A percentile compares a stretch with the other conserved stretches of the same genome.
phyloP scores from a whole-genome alignment of 2,329 filamentous ascomycete species.

The Trichophyton mentagrophytes region DNA sequence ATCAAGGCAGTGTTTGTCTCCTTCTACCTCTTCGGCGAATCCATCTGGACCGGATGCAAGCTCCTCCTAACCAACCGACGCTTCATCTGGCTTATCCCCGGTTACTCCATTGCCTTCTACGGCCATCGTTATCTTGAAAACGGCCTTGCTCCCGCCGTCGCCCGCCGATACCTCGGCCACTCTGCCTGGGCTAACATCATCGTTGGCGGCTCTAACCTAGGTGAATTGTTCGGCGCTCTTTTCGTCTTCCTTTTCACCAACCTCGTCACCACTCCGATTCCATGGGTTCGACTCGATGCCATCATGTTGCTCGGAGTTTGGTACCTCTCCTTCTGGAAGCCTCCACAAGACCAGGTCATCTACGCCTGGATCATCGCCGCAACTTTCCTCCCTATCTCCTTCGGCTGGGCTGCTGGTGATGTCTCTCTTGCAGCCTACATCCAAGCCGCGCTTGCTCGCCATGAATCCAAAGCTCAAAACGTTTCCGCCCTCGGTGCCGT shows the following conservation, averaged over 20 bases:
- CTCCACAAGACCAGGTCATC: conserved; percentile 27
- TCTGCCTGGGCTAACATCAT: conserved; percentile 41
- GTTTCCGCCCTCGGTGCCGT: conserved; percentile 40
- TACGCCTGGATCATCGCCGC: conserved; percentile 38
- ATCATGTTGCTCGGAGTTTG: conserved; percentile 37
- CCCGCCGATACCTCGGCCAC: conserved; percentile 36
- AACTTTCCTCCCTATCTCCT: conserved; percentile 36
- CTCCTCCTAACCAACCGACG: conserved; percentile 38
- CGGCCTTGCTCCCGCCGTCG: conserved; percentile 35
- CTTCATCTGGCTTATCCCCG: conserved; percentile 40
- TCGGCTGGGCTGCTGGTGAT: conserved; percentile 42
- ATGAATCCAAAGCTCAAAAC: conserved; percentile 33
- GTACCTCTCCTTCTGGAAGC: conserved; percentile 38
- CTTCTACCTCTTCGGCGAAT: conserved; percentile 36
- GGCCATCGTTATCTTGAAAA: conserved; percentile 41
- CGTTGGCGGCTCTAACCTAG: conserved; percentile 40
- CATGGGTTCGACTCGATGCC: conserved; percentile 39
- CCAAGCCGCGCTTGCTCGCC: conserved; percentile 37
- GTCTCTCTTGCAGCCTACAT: conserved; percentile 41
- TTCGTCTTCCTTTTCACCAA: conserved; percentile 40
- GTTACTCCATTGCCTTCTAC: conserved; percentile 39
- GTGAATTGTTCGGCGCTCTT: conserved; percentile 38
- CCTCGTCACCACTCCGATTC: conserved; percentile 38
- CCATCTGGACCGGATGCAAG: conserved; percentile 34
- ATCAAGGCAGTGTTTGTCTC: conserved; percentile 28